These are phyloP conservation scores for Monosiga brevicollis DNA, from an alignment of 78 protist species.

Conservation along the genomic window DNA sequence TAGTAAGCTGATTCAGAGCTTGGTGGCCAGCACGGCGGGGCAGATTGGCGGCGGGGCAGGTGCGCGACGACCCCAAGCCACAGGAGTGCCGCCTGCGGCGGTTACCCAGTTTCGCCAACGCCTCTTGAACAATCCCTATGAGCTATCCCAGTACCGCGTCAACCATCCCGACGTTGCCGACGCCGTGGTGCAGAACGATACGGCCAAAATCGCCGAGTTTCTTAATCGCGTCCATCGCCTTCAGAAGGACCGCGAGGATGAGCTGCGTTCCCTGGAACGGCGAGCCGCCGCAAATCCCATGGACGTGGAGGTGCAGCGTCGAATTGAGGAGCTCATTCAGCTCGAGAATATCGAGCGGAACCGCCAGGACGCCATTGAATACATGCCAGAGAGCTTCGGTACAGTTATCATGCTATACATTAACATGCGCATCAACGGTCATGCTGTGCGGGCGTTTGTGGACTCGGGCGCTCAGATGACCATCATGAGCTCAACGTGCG, in stretches of 20 bases:
- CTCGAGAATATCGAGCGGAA: constrained; percentile 17
- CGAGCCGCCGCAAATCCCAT: constrained; percentile 6
- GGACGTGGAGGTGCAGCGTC: constrained; percentile 27
- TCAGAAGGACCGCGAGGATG: background rate
- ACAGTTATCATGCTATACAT: constrained; percentile 51
- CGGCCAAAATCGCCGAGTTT: background rate
- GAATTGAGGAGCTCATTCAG: constrained; percentile 18
- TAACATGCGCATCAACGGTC: constrained; percentile 32
- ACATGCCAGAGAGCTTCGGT: constrained; percentile 50
- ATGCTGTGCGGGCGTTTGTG: constrained; percentile 34
- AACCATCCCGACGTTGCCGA: constrained; percentile 9
- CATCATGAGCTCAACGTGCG: constrained; percentile 32
- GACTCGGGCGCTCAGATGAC: constrained; percentile 69
- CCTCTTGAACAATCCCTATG: background rate
- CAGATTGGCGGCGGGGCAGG: too few species aligned
- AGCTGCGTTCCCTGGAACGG: background rate
- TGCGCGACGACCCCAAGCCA: too few species aligned
- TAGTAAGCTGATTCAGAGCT: background rate
- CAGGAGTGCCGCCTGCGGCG: too few species aligned
- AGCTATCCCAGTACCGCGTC: background rate
- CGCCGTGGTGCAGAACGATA: background rate
- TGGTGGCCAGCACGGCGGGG: background rate
- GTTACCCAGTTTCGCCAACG: too few species aligned
- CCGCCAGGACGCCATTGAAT: constrained; percentile 27
- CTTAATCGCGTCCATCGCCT: background rate